Percentiles rank a stretch among this genome's conserved stretches.
Evolutionary conservation across 805 yeast species (phyloP).

Genomic region (Komagataella phaffii): DNA sequence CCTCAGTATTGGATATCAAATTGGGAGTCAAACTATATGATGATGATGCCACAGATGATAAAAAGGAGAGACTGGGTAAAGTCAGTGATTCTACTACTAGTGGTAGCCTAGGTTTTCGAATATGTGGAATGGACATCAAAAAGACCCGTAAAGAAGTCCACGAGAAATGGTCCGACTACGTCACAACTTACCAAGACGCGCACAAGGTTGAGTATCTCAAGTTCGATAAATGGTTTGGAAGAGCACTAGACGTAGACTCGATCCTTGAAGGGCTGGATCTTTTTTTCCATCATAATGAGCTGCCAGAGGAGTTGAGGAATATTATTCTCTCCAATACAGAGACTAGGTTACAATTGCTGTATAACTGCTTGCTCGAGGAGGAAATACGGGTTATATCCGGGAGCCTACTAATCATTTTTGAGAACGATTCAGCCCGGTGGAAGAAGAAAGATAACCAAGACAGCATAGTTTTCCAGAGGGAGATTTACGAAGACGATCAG

Average conservation of each 20-base stretch:
- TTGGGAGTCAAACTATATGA: conserved; percentile 67
- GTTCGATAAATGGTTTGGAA: conserved; percentile 62
- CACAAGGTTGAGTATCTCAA: conserved; percentile 22
- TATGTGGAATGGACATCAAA: conserved; percentile 77
- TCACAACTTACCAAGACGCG: not conserved
- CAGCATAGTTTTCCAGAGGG: conserved; percentile 1
- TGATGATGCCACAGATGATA: conserved; percentile 40
- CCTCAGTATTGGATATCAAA: conserved; percentile 75
- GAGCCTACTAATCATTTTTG: conserved; percentile 62
- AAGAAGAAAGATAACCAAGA: conserved; percentile 19
- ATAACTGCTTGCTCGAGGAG: conserved; percentile 45
- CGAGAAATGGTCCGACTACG: not conserved
- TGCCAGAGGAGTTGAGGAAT: conserved; percentile 18
- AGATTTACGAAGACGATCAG: conserved; percentile 19
- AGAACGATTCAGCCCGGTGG: conserved; percentile 51
- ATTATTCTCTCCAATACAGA: conserved; percentile 31
- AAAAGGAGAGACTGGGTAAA: conserved; percentile 40
- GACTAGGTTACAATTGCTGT: conserved; percentile 51
- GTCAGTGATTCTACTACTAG: conserved; percentile 71
- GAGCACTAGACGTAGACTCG: conserved; percentile 32
- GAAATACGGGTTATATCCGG: conserved; percentile 61
- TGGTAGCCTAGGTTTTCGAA: conserved; percentile 60
- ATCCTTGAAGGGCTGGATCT: conserved; percentile 28
- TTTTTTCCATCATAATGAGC: conserved; percentile 26
- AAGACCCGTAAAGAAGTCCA: conserved; percentile 4